A percentile compares a stretch with the other conserved stretches of the same genome.
Evolutionary conservation across 805 yeast species (phyloP).

Genomic region (Candida silvicultrix): DNA sequence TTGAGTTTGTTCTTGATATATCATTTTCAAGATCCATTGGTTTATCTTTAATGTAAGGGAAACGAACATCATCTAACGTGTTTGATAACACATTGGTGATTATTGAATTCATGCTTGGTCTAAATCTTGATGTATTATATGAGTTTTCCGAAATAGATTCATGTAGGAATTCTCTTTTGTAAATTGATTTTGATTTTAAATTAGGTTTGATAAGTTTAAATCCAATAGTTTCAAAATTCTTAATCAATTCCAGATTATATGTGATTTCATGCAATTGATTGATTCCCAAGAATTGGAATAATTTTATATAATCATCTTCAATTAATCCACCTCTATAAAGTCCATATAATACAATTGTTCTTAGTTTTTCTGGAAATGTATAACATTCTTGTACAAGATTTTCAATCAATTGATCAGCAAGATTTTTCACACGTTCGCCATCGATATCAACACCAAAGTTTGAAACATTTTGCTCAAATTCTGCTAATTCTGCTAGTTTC

Average conservation of each 20-base stretch:
- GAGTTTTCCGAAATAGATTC: constrained; percentile 35
- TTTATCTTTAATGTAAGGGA: constrained; percentile 73
- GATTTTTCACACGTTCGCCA: constrained; percentile 51
- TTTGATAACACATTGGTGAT: constrained; percentile 44
- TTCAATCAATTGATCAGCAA: constrained; percentile 56
- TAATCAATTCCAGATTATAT: constrained; percentile 46
- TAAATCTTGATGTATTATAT: constrained; percentile 64
- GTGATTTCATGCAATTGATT: constrained; percentile 33
- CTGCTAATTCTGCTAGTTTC: constrained; percentile 66
- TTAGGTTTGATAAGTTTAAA: constrained; percentile 42
- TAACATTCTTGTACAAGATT: constrained; percentile 44
- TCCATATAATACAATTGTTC: constrained; percentile 71
- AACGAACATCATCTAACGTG: constrained; percentile 48
- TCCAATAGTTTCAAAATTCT: constrained; percentile 54
- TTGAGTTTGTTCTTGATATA: constrained; percentile 24
- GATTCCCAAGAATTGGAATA: constrained; percentile 49
- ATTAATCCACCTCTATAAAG: constrained; percentile 78
- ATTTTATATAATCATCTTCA: constrained; percentile 63
- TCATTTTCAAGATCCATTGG: constrained; percentile 44
- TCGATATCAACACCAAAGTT: constrained; percentile 68
- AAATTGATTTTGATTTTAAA: constrained; percentile 33
- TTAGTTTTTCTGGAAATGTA: constrained; percentile 59
- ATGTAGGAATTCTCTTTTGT: constrained; percentile 47
- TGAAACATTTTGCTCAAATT: constrained; percentile 77
- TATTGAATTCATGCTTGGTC: constrained; percentile 61